Evolutionary conservation across 495 filamentous ascomycete genomes (phyloP), one percentile per base, ranked within the genome.

Genomic region (Xylaria cubensis): DNA sequence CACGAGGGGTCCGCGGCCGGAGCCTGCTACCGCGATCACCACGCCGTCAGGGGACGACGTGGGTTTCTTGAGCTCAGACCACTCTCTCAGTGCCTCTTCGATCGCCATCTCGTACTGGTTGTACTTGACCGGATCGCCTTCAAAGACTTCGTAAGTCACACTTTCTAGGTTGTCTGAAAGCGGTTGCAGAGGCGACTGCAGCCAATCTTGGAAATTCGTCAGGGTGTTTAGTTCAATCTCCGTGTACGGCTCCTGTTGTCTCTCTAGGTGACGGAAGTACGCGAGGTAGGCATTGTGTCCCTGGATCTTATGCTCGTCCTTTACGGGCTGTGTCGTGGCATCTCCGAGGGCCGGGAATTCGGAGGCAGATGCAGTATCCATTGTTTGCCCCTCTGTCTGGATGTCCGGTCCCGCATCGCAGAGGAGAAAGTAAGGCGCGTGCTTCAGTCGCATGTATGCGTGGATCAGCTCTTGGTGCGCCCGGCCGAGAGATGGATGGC

Each of bases 41-140:
- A 97, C 89, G n/a, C 88, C 87, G 68, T 87, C 86, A 5, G 85
- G 84, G n/a, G 89, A 86, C 2, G 92, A 93, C 0, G 89, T 90
- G 0, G 92, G 91, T 72, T 93, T 94, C 67, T 86, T 85, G 72
- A 91, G 87, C 53, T 86, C 85, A 13, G 80, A 83, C 92, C 94
- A 96, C 73, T 97, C 95, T n/a, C 79, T 83, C 71, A 99, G 87
- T 0, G 96, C 95, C 70, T 91, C 87, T 1, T 87, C 85, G 64
- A 98, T 93, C 48, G 96, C 96, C 21, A 86, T 82, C 79, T 97
- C 94, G 79, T 99, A 99, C 85, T 94, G 94, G 64, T 94, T 91
- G 79, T 99, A 99, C 81, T 99, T 99, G 79, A 98, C 91, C 0
- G 96, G 96, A 71, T 98, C 97, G 74, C 96, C 97, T 80, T 99